Evolutionary conservation across 768 basidiomycete genomes (phyloP).

Genomic region (Rhodotorula taiwanensis): DNA sequence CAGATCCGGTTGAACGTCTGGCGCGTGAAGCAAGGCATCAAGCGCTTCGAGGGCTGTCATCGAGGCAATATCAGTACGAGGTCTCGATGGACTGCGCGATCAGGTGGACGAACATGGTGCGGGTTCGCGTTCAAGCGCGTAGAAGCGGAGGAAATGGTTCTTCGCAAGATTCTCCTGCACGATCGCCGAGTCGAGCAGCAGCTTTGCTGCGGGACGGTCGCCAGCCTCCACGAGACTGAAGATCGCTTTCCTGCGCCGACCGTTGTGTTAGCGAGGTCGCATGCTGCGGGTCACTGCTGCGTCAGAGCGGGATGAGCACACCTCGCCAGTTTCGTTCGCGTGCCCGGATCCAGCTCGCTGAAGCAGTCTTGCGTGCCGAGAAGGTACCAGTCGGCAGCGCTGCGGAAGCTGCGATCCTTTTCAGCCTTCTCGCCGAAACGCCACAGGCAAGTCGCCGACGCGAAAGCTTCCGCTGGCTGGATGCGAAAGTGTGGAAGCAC

Average conservation of each 20-base stretch:
- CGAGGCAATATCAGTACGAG: too few relatives aligned
- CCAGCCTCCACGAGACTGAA: not conserved
- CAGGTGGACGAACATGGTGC: too few relatives aligned
- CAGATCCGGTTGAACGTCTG: constrained; percentile 1
- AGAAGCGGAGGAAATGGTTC: constrained; percentile 18
- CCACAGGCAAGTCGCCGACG: constrained; percentile 11
- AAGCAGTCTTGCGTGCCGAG: not conserved
- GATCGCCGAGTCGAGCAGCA: not conserved
- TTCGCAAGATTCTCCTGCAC: not conserved
- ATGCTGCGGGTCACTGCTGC: too few relatives aligned
- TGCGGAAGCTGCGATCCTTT: not conserved
- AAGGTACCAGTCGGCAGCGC: constrained; percentile 3
- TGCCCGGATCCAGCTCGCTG: not conserved
- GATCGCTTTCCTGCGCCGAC: not conserved
- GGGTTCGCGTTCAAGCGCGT: too few relatives aligned
- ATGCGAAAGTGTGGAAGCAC: too few relatives aligned
- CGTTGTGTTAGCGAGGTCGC: too few relatives aligned
- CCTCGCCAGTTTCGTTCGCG: constrained; percentile 2
- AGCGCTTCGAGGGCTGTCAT: not conserved
- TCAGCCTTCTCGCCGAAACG: constrained; percentile 4
- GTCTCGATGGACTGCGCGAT: too few relatives aligned
- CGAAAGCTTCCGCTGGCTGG: constrained; percentile 7
- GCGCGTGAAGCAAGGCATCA: not conserved
- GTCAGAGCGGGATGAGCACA: too few relatives aligned
- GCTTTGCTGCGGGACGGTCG: not conserved